These are phyloP conservation scores for Ophiostoma fasciatum DNA, from an alignment of 2,329 filamentous ascomycete species.

Conservation along the genomic window DNA sequence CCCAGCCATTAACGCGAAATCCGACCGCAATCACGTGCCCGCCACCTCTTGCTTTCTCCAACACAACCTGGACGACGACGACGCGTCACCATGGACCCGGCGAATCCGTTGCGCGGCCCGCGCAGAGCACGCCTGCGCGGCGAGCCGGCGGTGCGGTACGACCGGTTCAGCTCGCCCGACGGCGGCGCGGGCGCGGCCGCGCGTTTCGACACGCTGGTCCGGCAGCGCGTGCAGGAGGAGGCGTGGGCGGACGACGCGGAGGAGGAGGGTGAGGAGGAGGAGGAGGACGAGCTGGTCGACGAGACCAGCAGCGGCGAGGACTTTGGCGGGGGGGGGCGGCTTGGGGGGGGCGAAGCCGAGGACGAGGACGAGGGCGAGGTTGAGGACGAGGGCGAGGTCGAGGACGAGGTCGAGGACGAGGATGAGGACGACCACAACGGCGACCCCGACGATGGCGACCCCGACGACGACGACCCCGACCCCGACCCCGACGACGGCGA, in stretches of 20 bases:
- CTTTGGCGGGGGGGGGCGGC: no score
- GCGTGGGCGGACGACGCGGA: neutral
- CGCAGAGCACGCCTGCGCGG: slow-evolving; percentile 6
- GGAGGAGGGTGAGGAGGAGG: slow-evolving; percentile 6
- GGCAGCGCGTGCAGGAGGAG: neutral
- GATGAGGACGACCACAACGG: slow-evolving; percentile 7
- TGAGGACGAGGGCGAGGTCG: slow-evolving; percentile 7
- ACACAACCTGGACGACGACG: neutral
- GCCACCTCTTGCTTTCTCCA: no score
- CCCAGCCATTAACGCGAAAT: slow-evolving; percentile 9
- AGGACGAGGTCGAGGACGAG: slow-evolving; percentile 11
- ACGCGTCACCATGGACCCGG: slow-evolving; percentile 8
- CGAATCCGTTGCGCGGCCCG: slow-evolving; percentile 8
- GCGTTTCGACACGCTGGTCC: neutral
- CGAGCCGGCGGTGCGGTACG: slow-evolving; percentile 3
- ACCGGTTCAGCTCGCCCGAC: neutral
- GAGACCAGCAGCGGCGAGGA: neutral
- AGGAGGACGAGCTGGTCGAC: slow-evolving; percentile 7
- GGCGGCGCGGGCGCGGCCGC: slow-evolving; percentile 1
- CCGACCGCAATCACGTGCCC: slow-evolving; percentile 10
- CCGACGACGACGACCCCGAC: no score
- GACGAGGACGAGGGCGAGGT: slow-evolving; percentile 11
- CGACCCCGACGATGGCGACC: slow-evolving; percentile 7
- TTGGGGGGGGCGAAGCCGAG: slow-evolving; percentile 12
- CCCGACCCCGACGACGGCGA: slow-evolving; percentile 4